Evolutionary conservation across 1,284 basidiomycete genomes (phyloP).

Genomic region (Chondrostereum purpureum): DNA sequence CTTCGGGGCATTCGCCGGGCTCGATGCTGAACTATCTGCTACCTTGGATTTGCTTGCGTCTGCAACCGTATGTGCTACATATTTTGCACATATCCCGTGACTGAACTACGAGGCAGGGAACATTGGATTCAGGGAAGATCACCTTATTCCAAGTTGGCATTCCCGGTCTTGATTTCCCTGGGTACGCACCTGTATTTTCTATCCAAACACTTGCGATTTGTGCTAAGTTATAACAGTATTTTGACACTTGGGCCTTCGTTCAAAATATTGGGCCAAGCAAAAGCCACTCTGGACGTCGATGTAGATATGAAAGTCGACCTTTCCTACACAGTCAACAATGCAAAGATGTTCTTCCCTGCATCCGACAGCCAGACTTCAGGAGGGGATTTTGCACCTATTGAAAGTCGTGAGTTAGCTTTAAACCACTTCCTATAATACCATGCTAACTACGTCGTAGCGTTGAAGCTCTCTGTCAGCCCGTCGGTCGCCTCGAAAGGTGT

Average conservation of each 20-base stretch:
- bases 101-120: conserved; percentile 3
- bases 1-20: conserved; percentile 11
- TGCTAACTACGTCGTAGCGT: conserved; percentile 16
- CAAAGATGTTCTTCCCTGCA: conserved; percentile 1
- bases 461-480: conserved; percentile 29
- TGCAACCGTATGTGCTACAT: conserved; percentile 6
- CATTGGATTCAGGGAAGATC: conserved; percentile 10
- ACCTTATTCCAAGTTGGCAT: conserved; percentile 12
- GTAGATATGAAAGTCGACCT: conserved; percentile 4
- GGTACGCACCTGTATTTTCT: conserved; percentile 6
- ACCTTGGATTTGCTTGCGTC: conserved; percentile 7
- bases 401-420: conserved; percentile 2
- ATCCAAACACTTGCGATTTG: neutral
- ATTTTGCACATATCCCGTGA: neutral
- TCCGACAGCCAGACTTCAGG: conserved; percentile 1
- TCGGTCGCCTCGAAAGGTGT: conserved; percentile 25
- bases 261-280: conserved; percentile 1
- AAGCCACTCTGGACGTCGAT: conserved; percentile 1
- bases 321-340: conserved; percentile 2
- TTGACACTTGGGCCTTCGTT: conserved; percentile 1
- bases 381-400: conserved; percentile 1
- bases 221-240: neutral
- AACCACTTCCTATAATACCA: neutral
- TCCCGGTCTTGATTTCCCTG: conserved; percentile 15
- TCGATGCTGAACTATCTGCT: conserved; percentile 10